Conservation (phyloP, 768 basidiomycete genomes). For the Lactarius deliciosus region DNA sequence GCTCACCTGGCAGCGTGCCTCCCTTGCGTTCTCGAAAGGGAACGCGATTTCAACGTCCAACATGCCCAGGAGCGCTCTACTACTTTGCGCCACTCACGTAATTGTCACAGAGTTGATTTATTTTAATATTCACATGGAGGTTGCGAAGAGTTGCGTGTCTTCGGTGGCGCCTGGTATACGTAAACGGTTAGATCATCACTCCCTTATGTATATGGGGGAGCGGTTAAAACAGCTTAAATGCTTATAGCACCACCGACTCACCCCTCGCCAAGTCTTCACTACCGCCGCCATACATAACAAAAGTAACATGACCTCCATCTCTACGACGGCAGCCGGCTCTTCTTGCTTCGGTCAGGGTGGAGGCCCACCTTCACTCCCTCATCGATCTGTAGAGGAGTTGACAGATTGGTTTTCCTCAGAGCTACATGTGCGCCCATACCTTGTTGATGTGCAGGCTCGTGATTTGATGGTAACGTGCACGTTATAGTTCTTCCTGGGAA, state of each 20-base stretch:
- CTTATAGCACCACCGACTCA: not conserved
- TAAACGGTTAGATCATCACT: not conserved
- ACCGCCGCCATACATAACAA: not conserved
- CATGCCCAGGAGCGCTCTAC: not conserved
- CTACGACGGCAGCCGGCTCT: not conserved
- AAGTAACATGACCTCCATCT: not conserved
- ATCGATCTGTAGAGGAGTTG: not conserved
- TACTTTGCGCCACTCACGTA: not conserved
- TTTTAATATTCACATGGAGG: too few relatives aligned
- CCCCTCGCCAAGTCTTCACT: not conserved
- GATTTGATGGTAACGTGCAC: not conserved
- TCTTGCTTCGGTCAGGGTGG: not conserved
- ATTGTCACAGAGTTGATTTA: not conserved
- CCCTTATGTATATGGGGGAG: not conserved
- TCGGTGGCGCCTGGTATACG: too few relatives aligned
- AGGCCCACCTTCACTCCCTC: not conserved
- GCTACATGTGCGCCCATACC: not conserved
- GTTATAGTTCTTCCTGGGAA: not conserved
- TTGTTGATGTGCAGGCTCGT: not conserved
- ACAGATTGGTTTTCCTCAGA: not conserved
- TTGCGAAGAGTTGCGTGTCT: too few relatives aligned
- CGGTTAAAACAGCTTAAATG: not conserved
- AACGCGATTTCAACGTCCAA: not conserved
- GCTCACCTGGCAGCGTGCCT: not conserved
- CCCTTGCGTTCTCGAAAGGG: not conserved